Evolutionary conservation across 768 basidiomycete species (phyloP).

Genomic region (Hericium erinaceus): DNA sequence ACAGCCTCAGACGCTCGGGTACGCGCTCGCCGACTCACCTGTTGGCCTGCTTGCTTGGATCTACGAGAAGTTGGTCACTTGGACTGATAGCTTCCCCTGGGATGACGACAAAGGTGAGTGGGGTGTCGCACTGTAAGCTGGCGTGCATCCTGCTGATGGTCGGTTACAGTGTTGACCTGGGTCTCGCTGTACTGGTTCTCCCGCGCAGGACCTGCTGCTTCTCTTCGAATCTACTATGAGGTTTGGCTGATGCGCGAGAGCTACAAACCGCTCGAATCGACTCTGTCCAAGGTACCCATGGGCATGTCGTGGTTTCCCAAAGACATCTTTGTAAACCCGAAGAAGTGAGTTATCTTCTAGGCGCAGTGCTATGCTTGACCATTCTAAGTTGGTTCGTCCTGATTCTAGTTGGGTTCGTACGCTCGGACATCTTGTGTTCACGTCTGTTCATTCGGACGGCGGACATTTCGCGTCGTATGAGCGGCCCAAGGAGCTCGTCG

Average conservation of each 20-base stretch:
- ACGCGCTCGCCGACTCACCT: conserved; percentile 48
- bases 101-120: conserved; percentile 44
- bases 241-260: conserved; percentile 1
- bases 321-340: conserved; percentile 12
- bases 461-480: conserved; percentile 1
- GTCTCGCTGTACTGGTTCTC: conserved; percentile 30
- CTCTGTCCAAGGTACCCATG: conserved; percentile 13
- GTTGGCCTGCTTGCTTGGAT: conserved; percentile 34
- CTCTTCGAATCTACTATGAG: conserved; percentile 26
- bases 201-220: conserved; percentile 22
- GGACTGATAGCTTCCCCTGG: conserved; percentile 44
- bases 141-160: neutral
- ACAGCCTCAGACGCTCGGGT: conserved; percentile 32
- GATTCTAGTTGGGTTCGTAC: conserved; percentile 15
- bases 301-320: conserved; percentile 24
- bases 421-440: conserved; percentile 20
- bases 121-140: no score
- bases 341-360: neutral
- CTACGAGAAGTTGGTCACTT: conserved; percentile 25
- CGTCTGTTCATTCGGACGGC: conserved; percentile 16
- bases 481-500: neutral
- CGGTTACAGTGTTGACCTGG: conserved; percentile 27
- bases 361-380: neutral
- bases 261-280: neutral
- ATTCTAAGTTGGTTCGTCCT: neutral